These are phyloP conservation scores for Eucalyptus viminalis DNA, from an alignment of 345 rosid genomes.

Conservation along the genomic window DNA sequence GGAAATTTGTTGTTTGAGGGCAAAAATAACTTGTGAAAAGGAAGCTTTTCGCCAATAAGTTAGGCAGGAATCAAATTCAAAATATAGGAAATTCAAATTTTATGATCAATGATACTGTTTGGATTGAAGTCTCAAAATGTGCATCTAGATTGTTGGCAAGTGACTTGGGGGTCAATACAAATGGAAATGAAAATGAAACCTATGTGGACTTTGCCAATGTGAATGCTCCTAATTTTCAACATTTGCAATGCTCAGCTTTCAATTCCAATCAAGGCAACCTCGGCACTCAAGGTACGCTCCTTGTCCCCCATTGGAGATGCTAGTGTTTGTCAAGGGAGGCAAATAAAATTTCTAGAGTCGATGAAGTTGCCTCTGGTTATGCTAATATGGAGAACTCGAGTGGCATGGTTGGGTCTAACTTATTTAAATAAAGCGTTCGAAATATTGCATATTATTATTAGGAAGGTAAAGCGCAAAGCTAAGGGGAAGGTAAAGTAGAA, in stretches of 20 bases:
- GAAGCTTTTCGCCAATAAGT: background rate
- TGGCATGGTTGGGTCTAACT: conserved; percentile 7
- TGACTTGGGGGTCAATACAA: background rate
- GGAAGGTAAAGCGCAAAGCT: too few species aligned
- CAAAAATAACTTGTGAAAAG: conserved; percentile 25
- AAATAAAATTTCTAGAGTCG: background rate
- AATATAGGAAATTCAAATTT: background rate
- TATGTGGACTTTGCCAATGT: background rate
- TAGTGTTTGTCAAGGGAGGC: background rate
- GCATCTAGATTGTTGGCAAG: background rate
- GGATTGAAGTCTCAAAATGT: background rate
- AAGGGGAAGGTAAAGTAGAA: too few species aligned
- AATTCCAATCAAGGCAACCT: conserved; percentile 1
- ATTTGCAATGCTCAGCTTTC: background rate
- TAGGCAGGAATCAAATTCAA: background rate
- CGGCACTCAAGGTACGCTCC: background rate
- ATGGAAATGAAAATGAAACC: background rate
- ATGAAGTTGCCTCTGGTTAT: background rate
- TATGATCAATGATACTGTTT: background rate
- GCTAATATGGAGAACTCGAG: background rate
- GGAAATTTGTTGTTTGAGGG: too few species aligned
- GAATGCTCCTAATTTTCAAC: conserved; percentile 1
- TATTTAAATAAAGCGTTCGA: conserved; percentile 14
- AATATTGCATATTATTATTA: conserved; percentile 5
- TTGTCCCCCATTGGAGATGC: background rate